Conservation (phyloP, 225 moss, liverwort and hornwort genomes). For the Asterella californica region DNA sequence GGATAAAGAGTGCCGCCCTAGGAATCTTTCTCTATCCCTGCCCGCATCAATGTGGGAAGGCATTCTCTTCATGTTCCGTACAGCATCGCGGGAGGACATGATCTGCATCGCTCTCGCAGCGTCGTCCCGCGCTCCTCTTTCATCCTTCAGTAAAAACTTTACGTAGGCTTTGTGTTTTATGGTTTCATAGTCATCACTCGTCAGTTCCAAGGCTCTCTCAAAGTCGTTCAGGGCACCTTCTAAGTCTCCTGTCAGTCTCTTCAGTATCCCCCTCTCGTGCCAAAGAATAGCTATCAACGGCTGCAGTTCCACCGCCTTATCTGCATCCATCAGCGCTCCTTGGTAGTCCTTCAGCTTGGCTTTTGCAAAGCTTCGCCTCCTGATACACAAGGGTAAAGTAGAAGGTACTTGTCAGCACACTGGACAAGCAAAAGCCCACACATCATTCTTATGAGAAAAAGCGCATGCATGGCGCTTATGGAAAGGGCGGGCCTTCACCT, state of each 20-base stretch:
- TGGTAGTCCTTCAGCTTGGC: slow-evolving; percentile 32
- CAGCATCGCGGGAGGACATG: slow-evolving; percentile 7
- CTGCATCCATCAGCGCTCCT: slow-evolving; percentile 32
- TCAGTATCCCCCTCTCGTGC: slow-evolving; percentile 37
- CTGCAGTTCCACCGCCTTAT: slow-evolving; percentile 30
- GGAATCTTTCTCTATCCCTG: slow-evolving; percentile 15
- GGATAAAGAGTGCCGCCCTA: slow-evolving; percentile 15
- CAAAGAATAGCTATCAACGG: slow-evolving; percentile 28
- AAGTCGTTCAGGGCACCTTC: slow-evolving; percentile 32
- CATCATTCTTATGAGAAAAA: neutral
- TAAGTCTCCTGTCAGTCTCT: slow-evolving; percentile 21
- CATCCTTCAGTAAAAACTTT: slow-evolving; percentile 29
- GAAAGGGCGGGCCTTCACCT: slow-evolving; percentile 5
- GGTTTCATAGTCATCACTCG: slow-evolving; percentile 31
- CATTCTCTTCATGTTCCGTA: slow-evolving; percentile 19
- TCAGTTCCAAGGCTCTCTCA: slow-evolving; percentile 27
- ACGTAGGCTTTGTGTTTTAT: slow-evolving; percentile 31
- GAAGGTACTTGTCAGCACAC: neutral
- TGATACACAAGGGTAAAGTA: neutral
- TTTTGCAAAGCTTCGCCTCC: slow-evolving; percentile 31
- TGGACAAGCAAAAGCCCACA: neutral
- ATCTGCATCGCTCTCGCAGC: slow-evolving; percentile 27
- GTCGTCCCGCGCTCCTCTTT: slow-evolving; percentile 30
- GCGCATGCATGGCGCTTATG: neutral
- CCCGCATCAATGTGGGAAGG: slow-evolving; percentile 24